Evolutionary conservation across 2,329 filamentous ascomycete genomes (phyloP), one percentile per base, ranked within the genome.

Genomic region (Sclerotiophoma versabilis): DNA sequence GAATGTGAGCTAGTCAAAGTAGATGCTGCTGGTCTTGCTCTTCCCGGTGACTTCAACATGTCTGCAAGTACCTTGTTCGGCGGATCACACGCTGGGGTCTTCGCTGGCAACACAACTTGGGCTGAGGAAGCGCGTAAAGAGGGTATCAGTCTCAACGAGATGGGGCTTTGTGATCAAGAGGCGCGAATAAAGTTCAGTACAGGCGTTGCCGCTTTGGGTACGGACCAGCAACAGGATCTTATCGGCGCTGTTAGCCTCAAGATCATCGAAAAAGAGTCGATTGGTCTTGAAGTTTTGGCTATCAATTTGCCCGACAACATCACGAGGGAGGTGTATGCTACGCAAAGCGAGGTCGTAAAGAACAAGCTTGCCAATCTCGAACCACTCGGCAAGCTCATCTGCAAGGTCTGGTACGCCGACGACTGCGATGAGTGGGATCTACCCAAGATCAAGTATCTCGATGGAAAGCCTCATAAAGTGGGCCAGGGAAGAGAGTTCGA

Each of bases 21-120:
- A 29, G 75, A 80, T 5, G 69, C 81, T 23, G 77, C 89, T 7
- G 76, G 79, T 1, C 55, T 69, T 1, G 71, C 74, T 2, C 79
- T 96, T 5, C 92, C 93, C 0, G 93, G 93, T 0, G 75, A 84
- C 10, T 97, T 96, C 80, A 96, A 96, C 72, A 79, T 81, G n/a
- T 88, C 90, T 0, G 88, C 88, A 42, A 86, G 86, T 1, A 84
- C 83, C 9, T 78, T 96, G 0, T 91, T 90, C 65, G 85, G 83
- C 1, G 86, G 85, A 2, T 73, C 76, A 26, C 80, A 80, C 45
- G 76, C 75, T 25, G 75, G 74, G 10, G 56, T 73, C 11, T 80
- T 78, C 59, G 71, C 72, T 10, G 77, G 75, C 17, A 68, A 76
- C 36, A 61, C 75, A 26, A 56, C 70, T 3, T 84, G 81, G 81